Percentiles rank a stretch among this genome's conserved stretches.
Evolutionary conservation across 192 early-diverging fungal species (phyloP).

Genomic region (Linnemannia zychae): DNA sequence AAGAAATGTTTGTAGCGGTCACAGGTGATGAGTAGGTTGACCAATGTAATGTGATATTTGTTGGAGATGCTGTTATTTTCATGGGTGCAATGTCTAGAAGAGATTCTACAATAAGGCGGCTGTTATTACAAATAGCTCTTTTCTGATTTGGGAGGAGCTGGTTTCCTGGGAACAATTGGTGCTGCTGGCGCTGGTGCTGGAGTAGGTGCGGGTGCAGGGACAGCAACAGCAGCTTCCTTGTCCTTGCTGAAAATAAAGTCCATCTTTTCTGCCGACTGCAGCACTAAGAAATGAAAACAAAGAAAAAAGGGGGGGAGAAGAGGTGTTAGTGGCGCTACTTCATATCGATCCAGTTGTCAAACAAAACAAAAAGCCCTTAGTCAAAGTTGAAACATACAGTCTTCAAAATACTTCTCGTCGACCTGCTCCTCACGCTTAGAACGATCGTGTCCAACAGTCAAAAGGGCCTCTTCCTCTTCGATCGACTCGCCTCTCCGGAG

Average conservation of each 20-base stretch:
- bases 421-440: constrained; percentile 44
- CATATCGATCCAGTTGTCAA: no score
- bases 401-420: constrained; percentile 53
- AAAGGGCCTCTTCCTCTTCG: constrained; percentile 45
- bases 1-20: no score
- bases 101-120: background rate
- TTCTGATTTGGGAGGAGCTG: constrained; percentile 46
- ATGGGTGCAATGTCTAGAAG: background rate
- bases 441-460: constrained; percentile 38
- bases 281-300: constrained; percentile 10
- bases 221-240: constrained; percentile 1
- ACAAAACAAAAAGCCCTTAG: background rate
- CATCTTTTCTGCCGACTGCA: constrained; percentile 41
- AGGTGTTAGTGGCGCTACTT: background rate
- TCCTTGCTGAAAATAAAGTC: constrained; percentile 46
- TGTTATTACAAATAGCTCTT: constrained; percentile 46
- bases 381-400: constrained; percentile 26
- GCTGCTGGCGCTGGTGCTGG: constrained; percentile 13
- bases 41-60: no score
- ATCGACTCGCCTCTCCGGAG: constrained; percentile 39
- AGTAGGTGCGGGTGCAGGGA: background rate
- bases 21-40: no score
- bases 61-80: background rate
- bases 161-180: constrained; percentile 40
- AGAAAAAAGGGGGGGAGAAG: no score